phyloP scores from a whole-genome alignment of 78 protist species.

The Dictyostelium purpureum region DNA sequence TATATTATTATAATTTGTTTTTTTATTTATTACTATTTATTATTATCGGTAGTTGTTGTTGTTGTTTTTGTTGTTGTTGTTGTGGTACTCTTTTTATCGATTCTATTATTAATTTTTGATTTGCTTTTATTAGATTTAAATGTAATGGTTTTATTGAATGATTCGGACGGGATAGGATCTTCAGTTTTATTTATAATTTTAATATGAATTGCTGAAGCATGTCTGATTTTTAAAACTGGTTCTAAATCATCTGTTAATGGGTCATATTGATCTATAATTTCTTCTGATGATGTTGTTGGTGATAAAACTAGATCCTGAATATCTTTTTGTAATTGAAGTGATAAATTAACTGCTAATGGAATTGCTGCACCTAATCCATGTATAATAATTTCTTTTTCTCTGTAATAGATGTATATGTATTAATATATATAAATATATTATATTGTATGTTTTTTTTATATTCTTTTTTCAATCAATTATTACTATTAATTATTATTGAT shows the following conservation, averaged over 20 bases:
- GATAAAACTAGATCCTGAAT: not conserved
- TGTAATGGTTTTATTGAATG: no score
- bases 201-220: conserved; percentile 45
- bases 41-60: not conserved
- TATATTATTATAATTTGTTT: no score
- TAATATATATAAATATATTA: not conserved
- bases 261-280: conserved; percentile 72
- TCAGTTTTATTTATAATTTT: not conserved
- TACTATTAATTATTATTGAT: no score
- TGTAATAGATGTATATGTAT: not conserved
- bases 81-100: not conserved
- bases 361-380: conserved; percentile 74
- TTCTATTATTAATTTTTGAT: not conserved
- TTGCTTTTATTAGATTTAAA: no score
- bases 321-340: conserved; percentile 29
- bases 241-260: conserved; percentile 40
- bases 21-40: no score
- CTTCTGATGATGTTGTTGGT: conserved; percentile 50
- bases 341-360: conserved; percentile 19
- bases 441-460: no score
- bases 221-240: conserved; percentile 50
- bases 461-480: no score
- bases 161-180: not conserved
- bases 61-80: not conserved
- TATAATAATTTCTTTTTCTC: conserved; percentile 40